Percentiles rank a stretch among this genome's conserved stretches.
These are phyloP conservation scores for Aspergillus sp. DNA, from an alignment of 2,329 filamentous ascomycete genomes.

Conservation along the genomic window DNA sequence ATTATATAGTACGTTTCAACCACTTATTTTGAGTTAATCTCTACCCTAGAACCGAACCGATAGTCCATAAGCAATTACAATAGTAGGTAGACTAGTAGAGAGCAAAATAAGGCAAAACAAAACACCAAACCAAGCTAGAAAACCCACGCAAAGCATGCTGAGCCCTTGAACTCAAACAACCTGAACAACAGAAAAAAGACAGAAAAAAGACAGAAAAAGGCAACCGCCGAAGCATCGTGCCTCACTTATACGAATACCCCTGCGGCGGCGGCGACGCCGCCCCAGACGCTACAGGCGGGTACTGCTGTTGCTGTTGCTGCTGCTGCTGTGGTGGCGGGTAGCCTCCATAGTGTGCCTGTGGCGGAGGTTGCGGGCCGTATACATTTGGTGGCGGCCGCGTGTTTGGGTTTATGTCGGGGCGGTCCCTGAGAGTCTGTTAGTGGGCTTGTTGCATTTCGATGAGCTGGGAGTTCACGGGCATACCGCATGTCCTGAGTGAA, in stretches of 20 bases:
- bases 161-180: neutral
- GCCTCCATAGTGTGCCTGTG: slow-evolving; percentile 26
- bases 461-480: neutral
- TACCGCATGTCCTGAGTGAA: slow-evolving; percentile 45
- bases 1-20: neutral
- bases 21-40: neutral
- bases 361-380: slow-evolving; percentile 33
- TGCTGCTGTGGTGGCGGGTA: slow-evolving; percentile 7
- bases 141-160: neutral
- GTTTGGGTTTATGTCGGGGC: slow-evolving; percentile 44
- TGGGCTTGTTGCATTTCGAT: neutral
- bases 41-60: neutral
- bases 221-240: neutral
- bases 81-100: neutral
- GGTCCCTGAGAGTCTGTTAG: slow-evolving; percentile 29
- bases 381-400: slow-evolving; percentile 38
- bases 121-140: neutral
- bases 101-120: neutral
- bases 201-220: neutral
- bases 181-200: neutral
- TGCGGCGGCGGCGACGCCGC: slow-evolving; percentile 21
- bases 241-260: slow-evolving; percentile 30
- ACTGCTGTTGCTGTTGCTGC: slow-evolving; percentile 24
- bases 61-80: neutral
- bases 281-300: slow-evolving; percentile 19